Evolutionary conservation across 495 filamentous ascomycete species (phyloP).

Genomic region (Tuber aestivum): DNA sequence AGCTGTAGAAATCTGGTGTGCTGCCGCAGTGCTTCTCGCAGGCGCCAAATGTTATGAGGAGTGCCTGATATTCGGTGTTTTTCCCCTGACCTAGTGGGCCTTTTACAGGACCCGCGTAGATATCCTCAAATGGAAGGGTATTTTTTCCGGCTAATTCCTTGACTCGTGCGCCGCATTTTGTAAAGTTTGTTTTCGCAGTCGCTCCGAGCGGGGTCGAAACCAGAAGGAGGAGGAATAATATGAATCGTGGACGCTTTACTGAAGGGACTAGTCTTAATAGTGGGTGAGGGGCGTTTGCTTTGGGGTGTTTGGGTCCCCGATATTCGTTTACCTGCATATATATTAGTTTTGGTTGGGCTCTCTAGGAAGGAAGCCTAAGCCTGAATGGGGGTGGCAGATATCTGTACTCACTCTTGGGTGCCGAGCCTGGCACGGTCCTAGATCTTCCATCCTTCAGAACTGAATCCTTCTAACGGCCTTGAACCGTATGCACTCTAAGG

Average conservation of each 20-base stretch:
- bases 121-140: not conserved
- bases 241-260: not conserved
- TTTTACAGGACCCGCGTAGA: not conserved
- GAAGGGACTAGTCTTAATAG: not conserved
- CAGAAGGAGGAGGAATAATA: not conserved
- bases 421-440: too few relatives aligned
- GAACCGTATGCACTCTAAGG: too few relatives aligned
- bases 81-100: not conserved
- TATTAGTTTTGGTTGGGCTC: too few relatives aligned
- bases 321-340: too few relatives aligned
- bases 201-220: not conserved
- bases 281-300: too few relatives aligned
- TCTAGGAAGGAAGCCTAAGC: too few relatives aligned
- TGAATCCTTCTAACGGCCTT: too few relatives aligned
- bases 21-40: not conserved
- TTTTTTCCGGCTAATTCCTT: not conserved
- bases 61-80: not conserved
- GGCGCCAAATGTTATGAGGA: not conserved
- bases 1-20: conserved; percentile 29
- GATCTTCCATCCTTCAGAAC: too few relatives aligned
- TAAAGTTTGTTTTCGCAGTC: not conserved
- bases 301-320: too few relatives aligned
- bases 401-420: too few relatives aligned
- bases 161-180: not conserved
- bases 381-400: too few relatives aligned